Base-by-base conservation (phyloP, 148 eudicot species). In the Rhododendron williamsianum region DNA sequence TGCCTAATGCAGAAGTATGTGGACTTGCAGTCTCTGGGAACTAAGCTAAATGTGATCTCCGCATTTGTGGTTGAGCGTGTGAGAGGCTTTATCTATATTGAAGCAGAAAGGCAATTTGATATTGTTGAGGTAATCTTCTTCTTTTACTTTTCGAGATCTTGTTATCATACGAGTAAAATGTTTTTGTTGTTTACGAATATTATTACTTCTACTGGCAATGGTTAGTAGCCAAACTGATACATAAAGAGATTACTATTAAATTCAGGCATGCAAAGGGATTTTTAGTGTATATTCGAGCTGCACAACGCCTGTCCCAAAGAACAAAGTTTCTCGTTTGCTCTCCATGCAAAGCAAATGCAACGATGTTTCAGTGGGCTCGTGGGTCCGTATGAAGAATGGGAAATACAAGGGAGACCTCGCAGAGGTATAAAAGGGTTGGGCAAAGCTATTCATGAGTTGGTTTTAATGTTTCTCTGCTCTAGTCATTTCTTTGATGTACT, bases 361-460 rank as follows among this genome's bases (percentile, higher is more conserved):
- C 89, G 92, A 90, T 85, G 92, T 95, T 81, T 84, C 87, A 71
- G 91, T 87, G 76, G 98, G 95, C 79, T 90, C 93, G 56, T 97
- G 99, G 99, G 96, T 92, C 35, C 96, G 99, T 76, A 92, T 97
- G 76, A 95, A 95, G 91, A 94, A 84, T 86, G 99, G 99, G 76
- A 92, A 84, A 58, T 97, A 97, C 85, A 94, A 92, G 86, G 98
- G 98, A 77, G 99, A 97, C 87, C 89, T 97, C 71, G 97, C 95
- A 76, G 92, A 93, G 98, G 99, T 95, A 88, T 80, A 63, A n/a
- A n/a, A 19, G 46, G 83, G 51, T 71, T 73, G 74, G 10, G 79
- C 76, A 36, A 51, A 52, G 82, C 81, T 7, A 46, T 82, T 5
- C 19, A 84, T n/a, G 67, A 41, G 49, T 83, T 76, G 18, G 38